Conservation (phyloP, 2,329 filamentous ascomycete genomes). For the Penicillium rolfsii region DNA sequence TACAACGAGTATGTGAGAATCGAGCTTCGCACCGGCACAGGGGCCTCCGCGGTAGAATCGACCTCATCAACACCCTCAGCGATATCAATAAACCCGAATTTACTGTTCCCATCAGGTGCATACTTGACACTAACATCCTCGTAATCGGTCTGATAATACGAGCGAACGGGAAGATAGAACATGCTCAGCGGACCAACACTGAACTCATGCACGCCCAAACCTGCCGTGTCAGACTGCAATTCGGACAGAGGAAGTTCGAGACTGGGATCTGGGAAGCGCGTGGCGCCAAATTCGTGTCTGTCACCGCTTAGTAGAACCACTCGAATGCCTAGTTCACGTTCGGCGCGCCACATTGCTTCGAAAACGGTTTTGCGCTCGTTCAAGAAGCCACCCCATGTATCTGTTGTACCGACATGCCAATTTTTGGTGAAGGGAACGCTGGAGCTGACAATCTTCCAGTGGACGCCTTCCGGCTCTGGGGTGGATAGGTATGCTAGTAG, state of each 20-base stretch:
- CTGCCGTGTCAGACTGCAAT: conserved; percentile 30
- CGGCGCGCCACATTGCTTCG: conserved; percentile 88
- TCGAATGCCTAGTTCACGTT: conserved; percentile 69
- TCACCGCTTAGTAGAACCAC: conserved; percentile 88
- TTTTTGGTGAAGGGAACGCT: conserved; percentile 97
- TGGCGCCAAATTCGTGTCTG: conserved; percentile 95
- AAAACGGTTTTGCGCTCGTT: conserved; percentile 77
- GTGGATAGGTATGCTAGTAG: conserved; percentile 75
- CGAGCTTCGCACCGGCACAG: conserved; percentile 49
- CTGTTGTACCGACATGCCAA: conserved; percentile 83
- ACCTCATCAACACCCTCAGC: conserved; percentile 60
- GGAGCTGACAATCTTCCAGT: conserved; percentile 91
- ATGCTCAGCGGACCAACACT: conserved; percentile 89
- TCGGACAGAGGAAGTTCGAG: conserved; percentile 24
- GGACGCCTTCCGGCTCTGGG: conserved; percentile 74
- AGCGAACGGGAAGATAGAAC: conserved; percentile 85
- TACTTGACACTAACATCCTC: conserved; percentile 85
- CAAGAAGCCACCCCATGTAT: conserved; percentile 95
- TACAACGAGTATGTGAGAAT: conserved; percentile 79
- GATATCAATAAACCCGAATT: conserved; percentile 84
- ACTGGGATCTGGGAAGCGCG: conserved; percentile 63
- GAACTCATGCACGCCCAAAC: conserved; percentile 74
- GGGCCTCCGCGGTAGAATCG: conserved; percentile 17
- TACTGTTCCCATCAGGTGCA: conserved; percentile 80
- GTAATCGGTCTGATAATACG: conserved; percentile 78